A percentile compares a stretch with the other conserved stretches of the same genome.
Conservation (phyloP, 768 basidiomycete species). For the Mycena galericulata region DNA sequence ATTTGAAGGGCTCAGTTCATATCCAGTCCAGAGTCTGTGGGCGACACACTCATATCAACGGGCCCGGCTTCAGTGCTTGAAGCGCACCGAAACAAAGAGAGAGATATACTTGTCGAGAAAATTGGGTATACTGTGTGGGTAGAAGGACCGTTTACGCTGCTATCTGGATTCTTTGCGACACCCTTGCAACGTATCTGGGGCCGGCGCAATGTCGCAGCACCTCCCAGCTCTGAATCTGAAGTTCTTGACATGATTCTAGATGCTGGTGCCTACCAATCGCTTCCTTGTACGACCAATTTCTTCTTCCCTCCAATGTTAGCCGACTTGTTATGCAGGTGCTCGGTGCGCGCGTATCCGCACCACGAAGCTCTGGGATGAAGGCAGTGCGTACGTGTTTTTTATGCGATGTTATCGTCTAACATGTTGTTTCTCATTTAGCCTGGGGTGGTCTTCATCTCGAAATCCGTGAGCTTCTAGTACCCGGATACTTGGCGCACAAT, state of each 20-base stretch:
- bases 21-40: too few relatives aligned
- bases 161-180: not conserved
- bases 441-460: slow-evolving; percentile 1
- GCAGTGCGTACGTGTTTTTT: not conserved
- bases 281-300: not conserved
- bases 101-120: not conserved
- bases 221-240: not conserved
- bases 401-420: not conserved
- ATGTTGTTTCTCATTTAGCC: not conserved
- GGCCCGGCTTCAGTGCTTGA: slow-evolving; percentile 2
- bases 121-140: not conserved
- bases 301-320: not conserved
- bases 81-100: not conserved
- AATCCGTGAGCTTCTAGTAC: slow-evolving; percentile 1
- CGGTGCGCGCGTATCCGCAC: not conserved
- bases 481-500: not conserved
- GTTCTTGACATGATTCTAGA: not conserved
- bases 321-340: not conserved
- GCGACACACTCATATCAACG: not conserved
- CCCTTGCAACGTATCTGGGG: slow-evolving; percentile 6
- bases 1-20: too few relatives aligned
- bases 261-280: not conserved
- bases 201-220: not conserved
- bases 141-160: not conserved
- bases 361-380: not conserved